These are phyloP conservation scores for Scheffersomyces lignosus DNA, from an alignment of 805 yeast species.

Conservation along the genomic window DNA sequence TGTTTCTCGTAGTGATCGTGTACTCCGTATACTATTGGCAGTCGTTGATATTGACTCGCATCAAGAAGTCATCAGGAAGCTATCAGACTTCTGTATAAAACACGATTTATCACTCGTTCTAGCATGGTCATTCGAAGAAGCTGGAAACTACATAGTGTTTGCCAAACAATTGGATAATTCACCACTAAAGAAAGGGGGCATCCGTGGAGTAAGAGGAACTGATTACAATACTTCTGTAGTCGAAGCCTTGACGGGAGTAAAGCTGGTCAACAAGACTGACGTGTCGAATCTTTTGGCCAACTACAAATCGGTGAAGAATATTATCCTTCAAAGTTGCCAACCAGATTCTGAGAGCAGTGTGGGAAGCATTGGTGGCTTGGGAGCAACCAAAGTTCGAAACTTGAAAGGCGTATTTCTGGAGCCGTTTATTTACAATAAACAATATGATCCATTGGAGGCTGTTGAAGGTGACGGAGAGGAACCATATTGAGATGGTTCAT, in stretches of 20 bases:
- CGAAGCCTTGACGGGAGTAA: slow-evolving; percentile 46
- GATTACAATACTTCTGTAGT: slow-evolving; percentile 47
- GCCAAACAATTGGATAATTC: slow-evolving; percentile 38
- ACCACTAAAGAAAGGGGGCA: slow-evolving; percentile 26
- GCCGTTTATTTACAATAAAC: slow-evolving; percentile 50
- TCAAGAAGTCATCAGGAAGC: slow-evolving; percentile 46
- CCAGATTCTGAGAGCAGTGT: slow-evolving; percentile 13
- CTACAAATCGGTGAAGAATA: slow-evolving; percentile 42
- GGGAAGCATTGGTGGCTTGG: slow-evolving; percentile 48
- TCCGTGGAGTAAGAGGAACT: slow-evolving; percentile 44
- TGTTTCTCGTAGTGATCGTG: slow-evolving; percentile 35
- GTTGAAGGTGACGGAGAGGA: not conserved
- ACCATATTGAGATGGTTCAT: no score
- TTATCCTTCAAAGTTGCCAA: slow-evolving; percentile 33
- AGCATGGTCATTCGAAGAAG: slow-evolving; percentile 55
- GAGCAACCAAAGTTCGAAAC: slow-evolving; percentile 44
- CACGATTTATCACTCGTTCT: slow-evolving; percentile 50
- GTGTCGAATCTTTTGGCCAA: slow-evolving; percentile 51
- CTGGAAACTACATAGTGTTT: slow-evolving; percentile 42
- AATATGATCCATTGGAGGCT: slow-evolving; percentile 14
- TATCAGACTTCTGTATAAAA: slow-evolving; percentile 49
- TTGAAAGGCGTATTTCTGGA: slow-evolving; percentile 43
- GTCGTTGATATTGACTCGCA: slow-evolving; percentile 67
- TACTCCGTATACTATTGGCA: slow-evolving; percentile 55
- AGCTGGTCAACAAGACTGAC: slow-evolving; percentile 54